Evolutionary conservation across 192 early-diverging fungal genomes (phyloP).

Genomic region (Pilobolus umbonatus): DNA sequence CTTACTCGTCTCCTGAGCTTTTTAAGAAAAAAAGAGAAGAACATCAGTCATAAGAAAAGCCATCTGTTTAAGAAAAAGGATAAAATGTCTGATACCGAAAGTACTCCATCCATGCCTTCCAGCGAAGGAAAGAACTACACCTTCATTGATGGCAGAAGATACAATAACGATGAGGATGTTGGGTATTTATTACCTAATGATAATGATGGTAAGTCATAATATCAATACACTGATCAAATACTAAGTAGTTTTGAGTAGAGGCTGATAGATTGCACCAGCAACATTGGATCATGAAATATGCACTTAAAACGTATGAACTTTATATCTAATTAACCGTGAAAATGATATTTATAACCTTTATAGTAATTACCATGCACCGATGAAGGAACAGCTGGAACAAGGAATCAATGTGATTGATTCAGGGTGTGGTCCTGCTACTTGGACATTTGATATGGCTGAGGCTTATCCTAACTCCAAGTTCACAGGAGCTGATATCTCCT

Average conservation of each 20-base stretch:
- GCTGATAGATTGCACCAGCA: conserved; percentile 3
- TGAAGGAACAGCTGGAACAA: conserved; percentile 10
- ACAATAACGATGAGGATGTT: conserved; percentile 33
- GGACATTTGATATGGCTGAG: conserved; percentile 43
- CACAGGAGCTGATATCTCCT: conserved; percentile 44
- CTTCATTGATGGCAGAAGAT: conserved; percentile 27
- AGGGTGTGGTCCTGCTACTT: conserved; percentile 34
- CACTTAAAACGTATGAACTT: not conserved
- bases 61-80: too few relatives aligned
- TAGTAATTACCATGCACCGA: conserved; percentile 24
- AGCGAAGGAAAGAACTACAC: too few relatives aligned
- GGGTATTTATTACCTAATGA: conserved; percentile 47
- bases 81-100: too few relatives aligned
- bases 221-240: not conserved
- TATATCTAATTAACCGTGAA: not conserved
- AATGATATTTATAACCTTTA: not conserved
- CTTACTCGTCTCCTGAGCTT: too few relatives aligned
- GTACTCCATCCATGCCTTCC: too few relatives aligned
- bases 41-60: too few relatives aligned
- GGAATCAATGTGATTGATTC: conserved; percentile 27
- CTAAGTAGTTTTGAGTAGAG: too few relatives aligned
- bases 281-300: conserved; percentile 9
- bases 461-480: conserved; percentile 42
- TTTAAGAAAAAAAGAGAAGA: too few relatives aligned
- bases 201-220: conserved; percentile 32